Base-by-base conservation (phyloP, 2,329 filamentous ascomycete species). In the Biscogniauxia sp. region DNA sequence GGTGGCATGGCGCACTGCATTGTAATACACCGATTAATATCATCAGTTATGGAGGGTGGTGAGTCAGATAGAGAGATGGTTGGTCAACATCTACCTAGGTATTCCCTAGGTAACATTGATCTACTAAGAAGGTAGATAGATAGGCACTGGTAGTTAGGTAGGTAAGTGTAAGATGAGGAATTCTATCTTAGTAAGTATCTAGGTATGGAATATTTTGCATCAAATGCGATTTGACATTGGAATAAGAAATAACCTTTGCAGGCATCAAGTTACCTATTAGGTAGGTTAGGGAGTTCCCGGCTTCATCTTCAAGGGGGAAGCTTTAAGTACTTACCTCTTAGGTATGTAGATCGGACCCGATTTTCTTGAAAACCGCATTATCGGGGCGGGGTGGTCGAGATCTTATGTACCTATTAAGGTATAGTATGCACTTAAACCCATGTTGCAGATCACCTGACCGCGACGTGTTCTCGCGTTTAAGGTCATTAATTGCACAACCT, bases 401-500 rank as follows among this genome's bases (percentile, higher is more conserved):
- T 13, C 32, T 57, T 23, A 23, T 2, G 23, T 23, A 23, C 23
- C 2, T 23, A 23, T 5, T 23, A 3, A 23, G 5, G 23, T 23
- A 23, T 23, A 23, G 15, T 45, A 55, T 55, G 20, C 54, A 55
- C 13, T 49, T 55, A 55, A 55, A 23, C 32, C 54, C 23, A 20
- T 49, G 6, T 1, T 11, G 37, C 4, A 45, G 23, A 61, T 66
- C 64, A 66, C 41, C 59, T 66, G 64, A 66, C 53, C 57, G 61
- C 64, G 64, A 66, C 63, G 19, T 56, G 4, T 55, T 65, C 56
- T 66, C 64, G 64, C 61, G 64, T 66, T 66, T 32, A 66, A 65
- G 55, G 61, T 56, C 59, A 62, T 45, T 45, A 45, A 45, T 45
- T 45, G 37, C 37, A 45, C 11, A 59, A 55, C 37, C 52, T 17